These are phyloP conservation scores for Globisporangium cystogenes DNA, from an alignment of 352 stramenopile species.

Conservation along the genomic window DNA sequence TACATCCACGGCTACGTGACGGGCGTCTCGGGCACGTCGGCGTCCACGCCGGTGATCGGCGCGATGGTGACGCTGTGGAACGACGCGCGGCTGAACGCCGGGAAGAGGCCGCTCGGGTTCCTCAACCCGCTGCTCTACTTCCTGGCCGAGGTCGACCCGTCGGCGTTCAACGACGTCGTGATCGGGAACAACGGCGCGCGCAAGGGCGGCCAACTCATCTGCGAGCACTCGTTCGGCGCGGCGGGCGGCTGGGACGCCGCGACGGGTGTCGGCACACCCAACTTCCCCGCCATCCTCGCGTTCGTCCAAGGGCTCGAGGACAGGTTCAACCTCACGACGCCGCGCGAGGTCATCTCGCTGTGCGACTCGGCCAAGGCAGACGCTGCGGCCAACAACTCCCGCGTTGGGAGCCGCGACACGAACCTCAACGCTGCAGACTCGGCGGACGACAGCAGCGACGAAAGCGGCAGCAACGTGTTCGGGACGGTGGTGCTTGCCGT, in stretches of 20 bases:
- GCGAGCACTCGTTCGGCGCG: slow-evolving; percentile 77
- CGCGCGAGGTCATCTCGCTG: slow-evolving; percentile 3
- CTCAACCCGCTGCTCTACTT: slow-evolving; percentile 86
- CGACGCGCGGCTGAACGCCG: slow-evolving; percentile 68
- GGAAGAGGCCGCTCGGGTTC: slow-evolving; percentile 81
- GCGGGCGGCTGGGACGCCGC: slow-evolving; percentile 84
- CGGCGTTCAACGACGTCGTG: slow-evolving; percentile 84
- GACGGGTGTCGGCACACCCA: slow-evolving; percentile 80
- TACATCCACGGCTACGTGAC: slow-evolving; percentile 43
- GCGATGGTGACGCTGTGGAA: slow-evolving; percentile 89
- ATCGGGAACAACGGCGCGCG: slow-evolving; percentile 75
- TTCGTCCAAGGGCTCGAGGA: slow-evolving; percentile 50
- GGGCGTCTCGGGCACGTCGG: slow-evolving; percentile 77
- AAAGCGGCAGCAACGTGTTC: slow-evolving; percentile 24
- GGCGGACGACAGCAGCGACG: neutral
- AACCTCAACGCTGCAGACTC: neutral
- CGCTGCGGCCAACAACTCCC: neutral
- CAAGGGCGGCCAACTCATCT: slow-evolving; percentile 38
- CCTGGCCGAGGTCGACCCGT: slow-evolving; percentile 37
- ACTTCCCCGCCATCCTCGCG: slow-evolving; percentile 63
- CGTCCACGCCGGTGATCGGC: slow-evolving; percentile 76
- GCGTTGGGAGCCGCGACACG: neutral
- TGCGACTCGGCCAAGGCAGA: neutral
- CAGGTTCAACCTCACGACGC: slow-evolving; percentile 37
- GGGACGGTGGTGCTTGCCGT: slow-evolving; percentile 26